Evolutionary conservation across 139 green algal species (phyloP), one percentile per base, ranked within the genome.

Genomic region (Chlamydomonas sphaeroides): DNA sequence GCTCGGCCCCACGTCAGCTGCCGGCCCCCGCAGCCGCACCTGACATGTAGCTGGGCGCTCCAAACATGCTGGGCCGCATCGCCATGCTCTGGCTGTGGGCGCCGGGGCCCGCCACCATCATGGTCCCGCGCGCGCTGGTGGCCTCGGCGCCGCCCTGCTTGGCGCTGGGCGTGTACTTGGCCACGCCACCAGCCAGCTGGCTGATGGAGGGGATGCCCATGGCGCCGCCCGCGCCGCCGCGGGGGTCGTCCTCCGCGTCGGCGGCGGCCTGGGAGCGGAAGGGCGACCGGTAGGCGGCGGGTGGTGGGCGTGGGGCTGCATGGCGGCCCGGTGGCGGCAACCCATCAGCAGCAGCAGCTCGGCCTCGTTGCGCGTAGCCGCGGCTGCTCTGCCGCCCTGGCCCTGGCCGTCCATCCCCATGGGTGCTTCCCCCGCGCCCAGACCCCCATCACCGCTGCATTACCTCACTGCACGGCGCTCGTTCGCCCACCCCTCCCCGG

Each of bases 161-260:
- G 33, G 82, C 86, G 17, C 53, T 42, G 4, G 53, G 42, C 56
- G 36, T 56, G 53, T 70, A 70, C 57, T 80, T 80, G 59, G 74
- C 69, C n/a, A 84, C 87, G 7, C 67, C 49, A 10, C 83, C 79
- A 26, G 81, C 88, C 71, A 89, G 71, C 76, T 85, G 57, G 35
- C 83, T 84, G 69, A 90, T 78, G 67, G 28, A 59, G 32, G 85
- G 85, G n/a, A 87, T 5, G 41, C 14, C 62, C n/a, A n/a, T n/a
- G 8, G 62, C 38, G 53, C 33, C 61, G 26, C 30, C 72, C 26
- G 62, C 48, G 28, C 6, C 33, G 78, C 56, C 36, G 11, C 62
- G 74, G 20, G 74, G 74, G 32, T 68, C 77, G 26, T 85, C 78
- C 65, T 85, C 68, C 2, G 59, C 61, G 25, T 78, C 84, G 0